Percentiles rank a stretch among this genome's conserved stretches.
Conservation (phyloP, 1,139 yeast genomes). For the Saccharomyces hybrid region DNA sequence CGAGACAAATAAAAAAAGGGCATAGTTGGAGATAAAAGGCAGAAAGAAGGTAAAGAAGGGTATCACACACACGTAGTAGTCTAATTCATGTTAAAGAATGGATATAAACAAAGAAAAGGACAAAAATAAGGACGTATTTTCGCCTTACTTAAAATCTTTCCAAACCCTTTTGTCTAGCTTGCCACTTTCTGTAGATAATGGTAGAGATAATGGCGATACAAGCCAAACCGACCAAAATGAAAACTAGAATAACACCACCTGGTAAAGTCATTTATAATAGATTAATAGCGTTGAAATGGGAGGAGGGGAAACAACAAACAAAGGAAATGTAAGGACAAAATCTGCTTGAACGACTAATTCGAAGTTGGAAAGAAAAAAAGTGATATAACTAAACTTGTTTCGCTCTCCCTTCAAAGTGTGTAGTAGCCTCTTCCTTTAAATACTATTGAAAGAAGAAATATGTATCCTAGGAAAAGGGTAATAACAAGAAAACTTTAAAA, state of each 20-base stretch:
- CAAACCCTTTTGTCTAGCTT: conserved; percentile 36
- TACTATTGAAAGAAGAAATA: not conserved
- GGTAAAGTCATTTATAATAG: conserved; percentile 32
- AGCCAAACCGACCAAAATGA: conserved; percentile 41
- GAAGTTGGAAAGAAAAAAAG: not conserved
- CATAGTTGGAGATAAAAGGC: not conserved
- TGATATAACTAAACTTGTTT: not conserved
- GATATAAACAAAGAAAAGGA: not conserved
- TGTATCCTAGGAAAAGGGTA: not conserved
- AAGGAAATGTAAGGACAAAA: not conserved
- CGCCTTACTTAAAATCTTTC: conserved; percentile 13
- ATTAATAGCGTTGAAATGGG: not conserved
- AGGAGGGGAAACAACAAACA: not conserved
- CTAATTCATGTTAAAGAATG: not conserved
- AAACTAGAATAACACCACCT: conserved; percentile 48
- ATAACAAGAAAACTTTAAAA: not conserved
- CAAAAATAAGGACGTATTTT: not conserved
- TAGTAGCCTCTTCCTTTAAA: not conserved
- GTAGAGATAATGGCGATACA: conserved; percentile 33
- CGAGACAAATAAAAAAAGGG: conserved; percentile 1
- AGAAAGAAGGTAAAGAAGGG: not conserved
- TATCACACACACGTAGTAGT: not conserved
- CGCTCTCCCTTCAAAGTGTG: conserved; percentile 1
- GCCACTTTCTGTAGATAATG: conserved; percentile 30
- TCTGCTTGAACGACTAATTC: not conserved